These are phyloP conservation scores for Coemansia sp. DNA, from an alignment of 192 early-diverging fungal genomes.

Conservation along the genomic window DNA sequence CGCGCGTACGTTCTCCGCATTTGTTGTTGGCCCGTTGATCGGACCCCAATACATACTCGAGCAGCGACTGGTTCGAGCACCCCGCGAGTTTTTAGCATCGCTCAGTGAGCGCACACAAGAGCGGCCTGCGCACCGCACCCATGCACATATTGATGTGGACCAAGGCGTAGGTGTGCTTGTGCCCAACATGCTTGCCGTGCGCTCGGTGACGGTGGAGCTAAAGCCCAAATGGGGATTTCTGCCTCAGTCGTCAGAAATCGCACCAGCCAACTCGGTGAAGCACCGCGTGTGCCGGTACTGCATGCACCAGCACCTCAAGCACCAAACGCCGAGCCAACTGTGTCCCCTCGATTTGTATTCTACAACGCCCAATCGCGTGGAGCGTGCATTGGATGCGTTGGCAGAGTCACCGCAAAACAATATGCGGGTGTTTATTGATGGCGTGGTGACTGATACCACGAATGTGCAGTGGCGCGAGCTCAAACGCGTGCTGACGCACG, in stretches of 20 bases:
- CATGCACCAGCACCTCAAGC: slow-evolving; percentile 69
- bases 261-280: slow-evolving; percentile 47
- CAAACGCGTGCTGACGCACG: slow-evolving; percentile 28
- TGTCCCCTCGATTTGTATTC: slow-evolving; percentile 75
- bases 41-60: slow-evolving; percentile 55
- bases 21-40: slow-evolving; percentile 53
- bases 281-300: slow-evolving; percentile 68
- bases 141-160: slow-evolving; percentile 49
- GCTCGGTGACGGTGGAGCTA: slow-evolving; percentile 53
- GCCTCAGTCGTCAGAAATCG: slow-evolving; percentile 49
- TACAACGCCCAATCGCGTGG: slow-evolving; percentile 21
- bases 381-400: slow-evolving; percentile 39
- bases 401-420: slow-evolving; percentile 34
- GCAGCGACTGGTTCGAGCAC: slow-evolving; percentile 15
- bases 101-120: slow-evolving; percentile 30
- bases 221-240: slow-evolving; percentile 80
- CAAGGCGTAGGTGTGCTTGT: slow-evolving; percentile 53
- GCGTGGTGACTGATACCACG: neutral
- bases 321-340: slow-evolving; percentile 39
- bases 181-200: slow-evolving; percentile 40
- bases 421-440: slow-evolving; percentile 51
- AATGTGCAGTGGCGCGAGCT: slow-evolving; percentile 31
- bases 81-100: slow-evolving; percentile 35
- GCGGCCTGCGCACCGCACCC: slow-evolving; percentile 49
- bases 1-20: slow-evolving; percentile 14